These are phyloP conservation scores for Cryptococcus wingfieldii DNA, from an alignment of 1,284 basidiomycete genomes.

Conservation along the genomic window DNA sequence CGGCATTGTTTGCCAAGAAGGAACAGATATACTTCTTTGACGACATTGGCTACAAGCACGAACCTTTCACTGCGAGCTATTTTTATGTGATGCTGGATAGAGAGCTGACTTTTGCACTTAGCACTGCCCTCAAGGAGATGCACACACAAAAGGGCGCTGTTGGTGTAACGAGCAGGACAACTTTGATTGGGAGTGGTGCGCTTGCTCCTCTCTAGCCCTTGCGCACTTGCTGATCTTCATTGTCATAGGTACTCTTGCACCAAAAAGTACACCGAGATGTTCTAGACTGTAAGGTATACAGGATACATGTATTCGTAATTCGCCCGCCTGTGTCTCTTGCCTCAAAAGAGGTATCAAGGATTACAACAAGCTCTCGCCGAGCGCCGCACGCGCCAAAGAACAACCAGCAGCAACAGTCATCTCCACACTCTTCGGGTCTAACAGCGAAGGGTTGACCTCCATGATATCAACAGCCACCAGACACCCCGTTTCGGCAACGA, in stretches of 20 bases:
- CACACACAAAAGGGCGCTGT: slow-evolving; percentile 44
- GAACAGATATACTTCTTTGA: slow-evolving; percentile 72
- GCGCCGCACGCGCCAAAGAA: slow-evolving; percentile 80
- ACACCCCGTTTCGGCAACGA: slow-evolving; percentile 85
- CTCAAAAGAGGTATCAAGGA: too few species aligned
- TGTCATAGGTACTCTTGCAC: slow-evolving; percentile 39
- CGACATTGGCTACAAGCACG: slow-evolving; percentile 50
- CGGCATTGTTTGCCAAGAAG: slow-evolving; percentile 64
- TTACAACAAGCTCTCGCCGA: slow-evolving; percentile 62
- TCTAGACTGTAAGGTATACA: background rate
- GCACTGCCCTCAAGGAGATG: slow-evolving; percentile 49
- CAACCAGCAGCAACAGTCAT: slow-evolving; percentile 93
- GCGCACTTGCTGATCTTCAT: background rate
- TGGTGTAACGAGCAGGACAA: slow-evolving; percentile 47
- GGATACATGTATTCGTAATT: too few species aligned
- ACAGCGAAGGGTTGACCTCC: slow-evolving; percentile 94
- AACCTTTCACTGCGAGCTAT: slow-evolving; percentile 41
- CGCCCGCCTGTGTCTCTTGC: too few species aligned
- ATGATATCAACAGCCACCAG: slow-evolving; percentile 89
- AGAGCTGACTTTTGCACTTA: slow-evolving; percentile 9
- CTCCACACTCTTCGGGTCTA: slow-evolving; percentile 64
- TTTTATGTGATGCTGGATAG: background rate
- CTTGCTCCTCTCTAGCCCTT: background rate
- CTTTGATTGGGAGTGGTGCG: slow-evolving; percentile 48
- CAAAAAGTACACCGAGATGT: slow-evolving; percentile 31